Conservation (phyloP, 345 rosid genomes). For the Eutrema heterophyllum region DNA sequence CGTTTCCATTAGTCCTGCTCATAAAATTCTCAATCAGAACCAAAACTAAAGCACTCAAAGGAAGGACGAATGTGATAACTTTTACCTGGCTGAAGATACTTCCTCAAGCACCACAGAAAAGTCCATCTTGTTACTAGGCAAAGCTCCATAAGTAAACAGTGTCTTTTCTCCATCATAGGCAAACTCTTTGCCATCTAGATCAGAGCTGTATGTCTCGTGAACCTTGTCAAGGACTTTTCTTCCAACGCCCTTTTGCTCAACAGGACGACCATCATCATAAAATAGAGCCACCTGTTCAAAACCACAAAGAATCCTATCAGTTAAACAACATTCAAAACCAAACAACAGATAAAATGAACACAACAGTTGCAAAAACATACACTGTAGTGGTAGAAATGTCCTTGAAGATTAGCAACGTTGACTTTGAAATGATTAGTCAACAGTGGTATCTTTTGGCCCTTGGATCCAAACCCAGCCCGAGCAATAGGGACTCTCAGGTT, state of each 20-base stretch:
- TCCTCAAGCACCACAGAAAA: conserved; percentile 81
- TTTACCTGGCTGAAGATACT: conserved; percentile 48
- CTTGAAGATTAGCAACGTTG: conserved; percentile 48
- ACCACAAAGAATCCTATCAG: not conserved
- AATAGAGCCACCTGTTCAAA: conserved; percentile 50
- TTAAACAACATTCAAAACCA: not conserved
- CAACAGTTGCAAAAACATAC: conserved; percentile 34
- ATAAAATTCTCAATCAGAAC: not conserved
- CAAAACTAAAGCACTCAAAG: not conserved
- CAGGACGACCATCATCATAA: conserved; percentile 92
- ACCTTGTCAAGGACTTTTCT: conserved; percentile 66
- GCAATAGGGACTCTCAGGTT: conserved; percentile 48
- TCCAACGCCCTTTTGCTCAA: conserved; percentile 76
- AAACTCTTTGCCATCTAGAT: conserved; percentile 64
- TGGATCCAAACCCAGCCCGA: conserved; percentile 63
- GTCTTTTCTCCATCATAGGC: conserved; percentile 98
- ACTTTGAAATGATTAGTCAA: conserved; percentile 85
- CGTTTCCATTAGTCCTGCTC: conserved; percentile 53
- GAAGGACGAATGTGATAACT: not conserved
- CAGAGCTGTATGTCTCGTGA: conserved; percentile 60
- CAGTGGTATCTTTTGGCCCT: conserved; percentile 56
- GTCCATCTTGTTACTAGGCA: conserved; percentile 70
- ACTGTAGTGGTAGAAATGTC: conserved; percentile 66
- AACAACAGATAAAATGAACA: not conserved
- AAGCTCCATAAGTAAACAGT: conserved; percentile 69